These are phyloP conservation scores for Rutstroemia sp. DNA, from an alignment of 2,329 filamentous ascomycete genomes.

Conservation along the genomic window DNA sequence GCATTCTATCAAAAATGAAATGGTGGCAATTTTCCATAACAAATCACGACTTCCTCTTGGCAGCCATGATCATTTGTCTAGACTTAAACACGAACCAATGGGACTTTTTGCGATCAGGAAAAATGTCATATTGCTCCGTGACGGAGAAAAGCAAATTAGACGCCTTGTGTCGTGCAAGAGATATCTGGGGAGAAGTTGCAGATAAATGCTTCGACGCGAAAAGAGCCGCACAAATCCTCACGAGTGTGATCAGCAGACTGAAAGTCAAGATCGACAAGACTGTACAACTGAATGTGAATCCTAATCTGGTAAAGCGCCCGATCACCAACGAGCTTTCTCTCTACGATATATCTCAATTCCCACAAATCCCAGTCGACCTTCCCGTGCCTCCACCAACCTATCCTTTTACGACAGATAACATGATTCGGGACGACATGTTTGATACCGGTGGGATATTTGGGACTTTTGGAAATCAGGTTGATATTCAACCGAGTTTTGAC, in stretches of 20 bases:
- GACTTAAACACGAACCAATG: constrained; percentile 18
- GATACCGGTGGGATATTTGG: constrained; percentile 5
- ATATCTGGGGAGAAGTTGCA: constrained; percentile 20
- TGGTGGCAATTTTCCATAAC: constrained; percentile 52
- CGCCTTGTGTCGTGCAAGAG: constrained; percentile 15
- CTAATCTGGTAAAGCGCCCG: neutral
- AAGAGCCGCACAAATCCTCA: constrained; percentile 16
- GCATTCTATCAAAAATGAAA: constrained; percentile 42
- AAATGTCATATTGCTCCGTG: constrained; percentile 13
- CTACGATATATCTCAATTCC: too few species aligned
- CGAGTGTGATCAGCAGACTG: constrained; percentile 15
- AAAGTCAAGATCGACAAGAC: constrained; percentile 2
- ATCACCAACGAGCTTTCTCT: neutral
- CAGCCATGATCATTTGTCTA: constrained; percentile 53
- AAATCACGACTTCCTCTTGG: constrained; percentile 54
- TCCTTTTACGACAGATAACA: neutral
- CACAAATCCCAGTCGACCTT: constrained; percentile 9
- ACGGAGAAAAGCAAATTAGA: constrained; percentile 16
- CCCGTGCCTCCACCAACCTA: constrained; percentile 1
- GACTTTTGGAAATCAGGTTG: constrained; percentile 13
- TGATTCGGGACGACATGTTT: constrained; percentile 15
- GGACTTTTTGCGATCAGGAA: neutral
- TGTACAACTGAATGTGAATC: neutral
- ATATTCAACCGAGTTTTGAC: constrained; percentile 16
- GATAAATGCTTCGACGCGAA: constrained; percentile 21